These are phyloP conservation scores for Ceratobasidium sp. DNA, from an alignment of 1,284 basidiomycete species.

Conservation along the genomic window DNA sequence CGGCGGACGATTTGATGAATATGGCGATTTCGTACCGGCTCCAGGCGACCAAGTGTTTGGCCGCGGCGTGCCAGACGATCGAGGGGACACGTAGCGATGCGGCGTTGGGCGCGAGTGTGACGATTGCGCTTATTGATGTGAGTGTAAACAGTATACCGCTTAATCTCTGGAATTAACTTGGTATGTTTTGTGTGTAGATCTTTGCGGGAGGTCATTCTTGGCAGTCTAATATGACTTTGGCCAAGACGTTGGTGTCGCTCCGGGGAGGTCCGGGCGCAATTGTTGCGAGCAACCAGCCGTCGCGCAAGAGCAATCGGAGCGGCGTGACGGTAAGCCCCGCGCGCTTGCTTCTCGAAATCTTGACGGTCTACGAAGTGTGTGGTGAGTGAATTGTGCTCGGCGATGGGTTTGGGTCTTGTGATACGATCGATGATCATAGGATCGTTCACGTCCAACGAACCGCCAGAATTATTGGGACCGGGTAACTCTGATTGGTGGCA, in stretches of 20 bases:
- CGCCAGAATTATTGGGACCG: slow-evolving; percentile 53
- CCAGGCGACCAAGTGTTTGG: slow-evolving; percentile 48
- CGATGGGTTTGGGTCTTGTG: slow-evolving; percentile 1
- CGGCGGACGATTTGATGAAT: slow-evolving; percentile 48
- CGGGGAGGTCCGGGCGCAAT: slow-evolving; percentile 53
- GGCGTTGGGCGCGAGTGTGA: slow-evolving; percentile 53
- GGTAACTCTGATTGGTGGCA: slow-evolving; percentile 55
- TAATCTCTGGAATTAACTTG: slow-evolving; percentile 1
- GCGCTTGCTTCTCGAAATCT: slow-evolving; percentile 55
- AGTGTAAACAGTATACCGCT: slow-evolving; percentile 45
- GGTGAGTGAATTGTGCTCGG: slow-evolving; percentile 46
- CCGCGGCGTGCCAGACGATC: slow-evolving; percentile 46
- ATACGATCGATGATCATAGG: slow-evolving; percentile 45
- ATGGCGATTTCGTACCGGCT: slow-evolving; percentile 47
- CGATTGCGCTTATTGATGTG: slow-evolving; percentile 55
- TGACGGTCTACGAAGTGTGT: slow-evolving; percentile 58
- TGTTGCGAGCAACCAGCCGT: slow-evolving; percentile 45
- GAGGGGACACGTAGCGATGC: slow-evolving; percentile 51
- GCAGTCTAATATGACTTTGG: slow-evolving; percentile 55
- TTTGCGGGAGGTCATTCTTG: slow-evolving; percentile 56
- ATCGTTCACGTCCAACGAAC: slow-evolving; percentile 54
- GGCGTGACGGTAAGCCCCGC: slow-evolving; percentile 54
- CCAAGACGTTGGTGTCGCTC: slow-evolving; percentile 54
- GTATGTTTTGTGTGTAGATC: slow-evolving; percentile 52
- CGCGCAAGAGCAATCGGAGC: slow-evolving; percentile 44